These are phyloP conservation scores for Solanum microdontum DNA, from an alignment of 257 asterid species.

Conservation along the genomic window DNA sequence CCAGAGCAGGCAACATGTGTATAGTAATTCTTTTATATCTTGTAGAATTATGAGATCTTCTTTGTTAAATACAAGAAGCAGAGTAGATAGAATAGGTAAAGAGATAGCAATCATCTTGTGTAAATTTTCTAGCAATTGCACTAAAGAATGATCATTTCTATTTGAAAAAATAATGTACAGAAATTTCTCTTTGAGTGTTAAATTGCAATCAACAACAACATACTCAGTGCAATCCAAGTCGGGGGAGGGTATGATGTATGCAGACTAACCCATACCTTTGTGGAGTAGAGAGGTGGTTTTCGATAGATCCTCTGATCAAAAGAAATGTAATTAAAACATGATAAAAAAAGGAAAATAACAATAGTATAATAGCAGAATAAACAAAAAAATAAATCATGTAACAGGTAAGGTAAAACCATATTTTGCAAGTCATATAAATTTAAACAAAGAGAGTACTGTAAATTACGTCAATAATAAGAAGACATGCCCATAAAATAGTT, in stretches of 20 bases:
- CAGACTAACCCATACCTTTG: background rate
- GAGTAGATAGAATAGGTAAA: background rate
- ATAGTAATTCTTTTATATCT: slow-evolving; percentile 1
- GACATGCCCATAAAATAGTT: background rate
- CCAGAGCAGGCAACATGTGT: background rate
- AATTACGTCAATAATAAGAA: background rate
- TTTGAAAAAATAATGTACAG: background rate
- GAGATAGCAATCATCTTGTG: background rate
- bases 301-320: background rate
- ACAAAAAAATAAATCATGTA: background rate
- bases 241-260: background rate
- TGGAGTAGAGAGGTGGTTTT: background rate
- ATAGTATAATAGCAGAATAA: background rate
- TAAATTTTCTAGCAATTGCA: background rate
- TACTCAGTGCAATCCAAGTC: background rate
- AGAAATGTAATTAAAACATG: background rate
- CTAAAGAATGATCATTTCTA: background rate
- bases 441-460: background rate
- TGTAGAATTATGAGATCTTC: background rate
- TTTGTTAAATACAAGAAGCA: background rate
- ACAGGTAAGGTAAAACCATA: background rate
- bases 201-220: background rate
- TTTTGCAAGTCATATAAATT: background rate
- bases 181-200: background rate
- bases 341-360: background rate